These are phyloP conservation scores for Stachybotrys chartarum DNA, from an alignment of 2,329 filamentous ascomycete genomes.

Conservation along the genomic window DNA sequence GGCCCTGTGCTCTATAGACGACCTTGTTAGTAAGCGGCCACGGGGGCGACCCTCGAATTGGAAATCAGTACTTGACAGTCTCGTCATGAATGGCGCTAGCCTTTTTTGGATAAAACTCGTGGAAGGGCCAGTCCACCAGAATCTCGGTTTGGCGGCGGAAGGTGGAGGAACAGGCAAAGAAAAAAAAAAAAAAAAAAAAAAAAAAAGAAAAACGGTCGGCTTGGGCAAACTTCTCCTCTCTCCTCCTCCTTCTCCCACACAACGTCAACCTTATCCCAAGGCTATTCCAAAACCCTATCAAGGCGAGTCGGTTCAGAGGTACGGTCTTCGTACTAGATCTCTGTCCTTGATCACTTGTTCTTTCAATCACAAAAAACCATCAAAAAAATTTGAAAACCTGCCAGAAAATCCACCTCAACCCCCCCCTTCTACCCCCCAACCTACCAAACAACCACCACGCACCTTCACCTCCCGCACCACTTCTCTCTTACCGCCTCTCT, in stretches of 20 bases:
- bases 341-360: slow-evolving; percentile 52
- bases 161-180: not conserved
- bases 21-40: not conserved
- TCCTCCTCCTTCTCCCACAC: slow-evolving; percentile 34
- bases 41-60: not conserved
- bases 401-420: slow-evolving; percentile 56
- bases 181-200: slow-evolving; percentile 23
- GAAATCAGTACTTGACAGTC: not conserved
- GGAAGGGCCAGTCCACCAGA: not conserved
- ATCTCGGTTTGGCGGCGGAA: not conserved
- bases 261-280: slow-evolving; percentile 43
- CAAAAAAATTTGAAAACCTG: slow-evolving; percentile 56
- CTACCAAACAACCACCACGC: slow-evolving; percentile 9
- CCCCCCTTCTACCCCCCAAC: slow-evolving; percentile 27
- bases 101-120: not conserved
- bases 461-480: slow-evolving; percentile 5
- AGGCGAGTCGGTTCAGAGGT: slow-evolving; percentile 47
- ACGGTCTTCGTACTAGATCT: slow-evolving; percentile 52
- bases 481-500: slow-evolving; percentile 13
- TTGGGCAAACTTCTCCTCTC: slow-evolving; percentile 29
- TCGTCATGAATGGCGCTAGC: not conserved
- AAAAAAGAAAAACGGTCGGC: slow-evolving; percentile 8
- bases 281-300: slow-evolving; percentile 33
- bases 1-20: not conserved
- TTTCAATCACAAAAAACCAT: slow-evolving; percentile 42